Evolutionary conservation across 1,284 basidiomycete genomes (phyloP).

Genomic region (Serendipita sp.): DNA sequence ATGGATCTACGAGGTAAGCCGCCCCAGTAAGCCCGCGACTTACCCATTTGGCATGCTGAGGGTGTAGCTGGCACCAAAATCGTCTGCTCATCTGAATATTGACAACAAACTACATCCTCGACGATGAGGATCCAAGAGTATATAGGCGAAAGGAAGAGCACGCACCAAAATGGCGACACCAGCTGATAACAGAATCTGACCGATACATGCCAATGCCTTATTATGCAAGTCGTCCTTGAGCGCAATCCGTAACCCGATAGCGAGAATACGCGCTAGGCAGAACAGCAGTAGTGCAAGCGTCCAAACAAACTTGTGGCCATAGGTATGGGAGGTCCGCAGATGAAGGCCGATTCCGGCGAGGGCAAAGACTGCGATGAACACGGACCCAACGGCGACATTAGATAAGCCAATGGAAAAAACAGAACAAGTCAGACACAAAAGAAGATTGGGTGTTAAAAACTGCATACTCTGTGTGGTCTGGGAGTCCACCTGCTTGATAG

Average conservation of each 20-base stretch:
- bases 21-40: background rate
- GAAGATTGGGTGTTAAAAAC: too few species aligned
- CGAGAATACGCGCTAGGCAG: background rate
- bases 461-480: background rate
- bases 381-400: background rate
- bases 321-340: background rate
- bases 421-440: background rate
- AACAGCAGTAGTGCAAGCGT: background rate
- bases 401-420: background rate
- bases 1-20: background rate
- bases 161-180: conserved; percentile 3
- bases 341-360: background rate
- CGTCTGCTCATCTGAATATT: conserved; percentile 6
- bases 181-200: background rate
- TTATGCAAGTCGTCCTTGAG: background rate
- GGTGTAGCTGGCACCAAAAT: background rate
- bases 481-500: background rate
- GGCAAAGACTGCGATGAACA: conserved; percentile 1
- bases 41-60: background rate
- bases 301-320: conserved; percentile 1
- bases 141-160: background rate
- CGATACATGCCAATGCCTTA: conserved; percentile 2
- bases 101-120: background rate
- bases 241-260: background rate
- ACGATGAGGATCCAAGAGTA: background rate